phyloP scores from a whole-genome alignment of 202 grass and related monocot genomes.

The Elaeis oleifera region DNA sequence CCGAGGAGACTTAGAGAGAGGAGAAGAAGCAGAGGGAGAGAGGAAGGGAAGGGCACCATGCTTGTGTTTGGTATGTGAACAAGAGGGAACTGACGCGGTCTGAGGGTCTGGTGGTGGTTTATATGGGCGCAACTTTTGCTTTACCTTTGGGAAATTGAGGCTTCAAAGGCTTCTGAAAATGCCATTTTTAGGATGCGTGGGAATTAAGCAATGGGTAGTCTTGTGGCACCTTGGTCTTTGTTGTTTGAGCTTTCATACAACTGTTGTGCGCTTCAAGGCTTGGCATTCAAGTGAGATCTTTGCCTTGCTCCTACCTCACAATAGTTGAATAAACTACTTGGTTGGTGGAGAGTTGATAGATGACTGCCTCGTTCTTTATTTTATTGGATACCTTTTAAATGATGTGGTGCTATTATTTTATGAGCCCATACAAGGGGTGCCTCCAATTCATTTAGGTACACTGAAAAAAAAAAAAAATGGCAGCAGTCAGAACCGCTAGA shows the following conservation, averaged over 20 bases:
- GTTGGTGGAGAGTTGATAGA: constrained; percentile 30
- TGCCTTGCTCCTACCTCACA: constrained; percentile 60
- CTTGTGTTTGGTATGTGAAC: not conserved
- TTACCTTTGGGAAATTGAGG: constrained; percentile 16
- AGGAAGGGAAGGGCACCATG: constrained; percentile 15
- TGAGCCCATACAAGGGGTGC: no score
- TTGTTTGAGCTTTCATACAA: no score
- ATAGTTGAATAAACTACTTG: not conserved
- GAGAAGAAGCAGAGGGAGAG: constrained; percentile 2
- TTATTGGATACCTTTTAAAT: not conserved
- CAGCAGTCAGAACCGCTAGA: no score
- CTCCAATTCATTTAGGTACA: no score
- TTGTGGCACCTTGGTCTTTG: no score
- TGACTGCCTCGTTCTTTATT: constrained; percentile 19
- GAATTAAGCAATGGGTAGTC: not conserved
- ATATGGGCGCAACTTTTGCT: not conserved
- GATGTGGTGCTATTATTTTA: no score
- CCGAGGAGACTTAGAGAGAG: not conserved
- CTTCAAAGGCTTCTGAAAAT: constrained; percentile 31
- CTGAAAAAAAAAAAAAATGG: no score
- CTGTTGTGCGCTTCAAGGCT: constrained; percentile 40
- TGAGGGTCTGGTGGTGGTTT: no score
- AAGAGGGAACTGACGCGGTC: no score
- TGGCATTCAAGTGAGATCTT: constrained; percentile 37
- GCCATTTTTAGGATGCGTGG: not conserved